phyloP scores from a whole-genome alignment of 78 protist genomes.

The Dictyostelium intermedium region DNA sequence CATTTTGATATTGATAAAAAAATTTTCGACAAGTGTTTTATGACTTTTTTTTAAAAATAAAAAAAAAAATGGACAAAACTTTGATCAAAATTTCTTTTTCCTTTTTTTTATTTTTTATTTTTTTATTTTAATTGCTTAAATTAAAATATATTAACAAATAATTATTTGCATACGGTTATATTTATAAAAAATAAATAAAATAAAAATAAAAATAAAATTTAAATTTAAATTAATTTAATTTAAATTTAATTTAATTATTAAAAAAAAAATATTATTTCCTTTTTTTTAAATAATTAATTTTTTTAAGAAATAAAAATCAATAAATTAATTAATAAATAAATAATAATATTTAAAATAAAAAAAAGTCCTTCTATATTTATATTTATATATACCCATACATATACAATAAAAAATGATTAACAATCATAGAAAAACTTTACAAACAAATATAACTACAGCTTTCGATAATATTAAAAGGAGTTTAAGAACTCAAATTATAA shows the following conservation, averaged over 20 bases:
- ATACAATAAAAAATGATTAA: not conserved
- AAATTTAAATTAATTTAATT: not conserved
- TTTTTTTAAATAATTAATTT: not conserved
- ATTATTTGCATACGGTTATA: not conserved
- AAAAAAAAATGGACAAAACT: too few species aligned
- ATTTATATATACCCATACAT: not conserved
- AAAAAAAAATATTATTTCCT: not conserved
- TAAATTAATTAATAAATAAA: too few species aligned
- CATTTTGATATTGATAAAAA: not conserved
- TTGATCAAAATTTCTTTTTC: not conserved
- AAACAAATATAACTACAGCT: not conserved
- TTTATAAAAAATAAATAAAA: not conserved
- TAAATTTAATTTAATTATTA: not conserved
- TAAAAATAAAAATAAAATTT: not conserved
- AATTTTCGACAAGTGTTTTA: not conserved
- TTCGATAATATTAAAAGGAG: not conserved
- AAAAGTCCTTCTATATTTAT: not conserved
- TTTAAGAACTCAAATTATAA: constrained; percentile 35
- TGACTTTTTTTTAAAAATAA: too few species aligned
- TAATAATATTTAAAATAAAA: not conserved
- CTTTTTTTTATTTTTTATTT: not conserved
- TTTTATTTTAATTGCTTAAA: not conserved
- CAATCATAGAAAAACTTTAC: not conserved
- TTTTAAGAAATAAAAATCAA: not conserved
- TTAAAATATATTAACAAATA: not conserved